Evolutionary conservation across 2,329 filamentous ascomycete genomes (phyloP).

Genomic region (Akanthomyces lecanii): DNA sequence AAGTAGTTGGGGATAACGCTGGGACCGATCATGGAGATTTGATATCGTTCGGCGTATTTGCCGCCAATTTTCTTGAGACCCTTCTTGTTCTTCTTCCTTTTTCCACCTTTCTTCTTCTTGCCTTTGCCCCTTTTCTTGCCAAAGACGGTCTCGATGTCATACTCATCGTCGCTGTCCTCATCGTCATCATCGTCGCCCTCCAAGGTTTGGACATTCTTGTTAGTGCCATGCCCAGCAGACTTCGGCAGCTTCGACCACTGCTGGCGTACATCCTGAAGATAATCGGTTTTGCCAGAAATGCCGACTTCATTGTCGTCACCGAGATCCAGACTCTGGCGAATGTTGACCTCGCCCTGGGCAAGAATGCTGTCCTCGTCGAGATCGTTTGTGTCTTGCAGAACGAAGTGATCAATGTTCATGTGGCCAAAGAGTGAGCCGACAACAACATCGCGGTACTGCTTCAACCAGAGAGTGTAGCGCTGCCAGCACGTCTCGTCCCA

Average conservation of each 20-base stretch:
- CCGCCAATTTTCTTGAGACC: constrained; percentile 64
- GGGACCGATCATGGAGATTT: constrained; percentile 73
- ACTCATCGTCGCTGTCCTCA: constrained; percentile 23
- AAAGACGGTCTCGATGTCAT: constrained; percentile 17
- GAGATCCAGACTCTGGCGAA: constrained; percentile 19
- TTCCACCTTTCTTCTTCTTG: constrained; percentile 34
- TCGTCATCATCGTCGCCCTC: constrained; percentile 23
- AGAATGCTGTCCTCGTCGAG: constrained; percentile 53
- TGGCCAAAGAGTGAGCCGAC: constrained; percentile 79
- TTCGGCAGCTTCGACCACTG: constrained; percentile 74
- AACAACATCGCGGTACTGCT: constrained; percentile 87
- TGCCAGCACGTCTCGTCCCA: constrained; percentile 99
- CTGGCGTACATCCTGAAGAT: constrained; percentile 71
- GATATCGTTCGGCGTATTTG: constrained; percentile 78
- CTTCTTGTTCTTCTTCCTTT: constrained; percentile 51
- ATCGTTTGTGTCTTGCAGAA: constrained; percentile 80
- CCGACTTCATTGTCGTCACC: constrained; percentile 51
- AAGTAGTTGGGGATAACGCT: constrained; percentile 93
- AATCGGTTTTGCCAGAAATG: constrained; percentile 59
- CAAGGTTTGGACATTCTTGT: constrained; percentile 18
- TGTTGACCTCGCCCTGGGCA: constrained; percentile 25
- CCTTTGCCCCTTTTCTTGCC: constrained; percentile 20
- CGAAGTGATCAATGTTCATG: constrained; percentile 98
- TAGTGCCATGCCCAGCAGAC: constrained; percentile 27
- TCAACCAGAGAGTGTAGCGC: constrained; percentile 88